Base-by-base conservation (phyloP, 1,284 basidiomycete species). In the Ustilago bromivora region DNA sequence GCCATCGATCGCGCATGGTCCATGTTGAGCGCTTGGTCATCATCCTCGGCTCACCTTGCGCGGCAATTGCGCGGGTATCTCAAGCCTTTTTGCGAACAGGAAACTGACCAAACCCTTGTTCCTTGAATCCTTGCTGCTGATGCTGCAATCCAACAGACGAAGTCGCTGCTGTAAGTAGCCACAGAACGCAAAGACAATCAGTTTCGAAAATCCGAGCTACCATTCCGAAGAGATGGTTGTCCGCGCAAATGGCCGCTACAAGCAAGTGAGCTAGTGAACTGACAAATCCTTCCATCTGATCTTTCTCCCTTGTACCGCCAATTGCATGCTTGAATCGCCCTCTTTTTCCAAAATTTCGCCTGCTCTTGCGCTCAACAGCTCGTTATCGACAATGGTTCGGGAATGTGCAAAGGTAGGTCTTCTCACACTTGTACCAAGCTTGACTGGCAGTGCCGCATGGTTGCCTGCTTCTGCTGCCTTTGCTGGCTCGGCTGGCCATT, bases 301-400 rank as follows among this genome's bases (percentile, higher is more conserved):
- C 23, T 31, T 32, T 32, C 23, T 28, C 34, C 35, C 28, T 56
- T 35, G 40, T 19, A 9, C 13, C 43, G 4, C 38, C 12, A 23
- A 23, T 41, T 32, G 12, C 9, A 35, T 41, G 35, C 34, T 36
- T 6, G 31, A 38, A 10, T 47, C 36, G 34, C 69, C 8, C 32
- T 58, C 32, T 52, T 47, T 47, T 53, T 51, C 9, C 57, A 5
- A 38, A 38, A 32, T 38, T 38, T 28, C 23, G 23, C 3, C 52
- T 12, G 51, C 19, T 41, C 36, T 32, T 13, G 15, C 31, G 31
- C 32, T 35, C 40, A 43, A 66, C 56, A 84, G 82, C 84, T 86
- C 78, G 84, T 86, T 72, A 84, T 86, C 73, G 84, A 86, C 84
- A 86, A 86, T 82, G 84, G 84, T 76, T 84, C 84, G 63, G 84